These are phyloP conservation scores for Lepidium aucheri DNA, from an alignment of 345 rosid genomes.

Conservation along the genomic window DNA sequence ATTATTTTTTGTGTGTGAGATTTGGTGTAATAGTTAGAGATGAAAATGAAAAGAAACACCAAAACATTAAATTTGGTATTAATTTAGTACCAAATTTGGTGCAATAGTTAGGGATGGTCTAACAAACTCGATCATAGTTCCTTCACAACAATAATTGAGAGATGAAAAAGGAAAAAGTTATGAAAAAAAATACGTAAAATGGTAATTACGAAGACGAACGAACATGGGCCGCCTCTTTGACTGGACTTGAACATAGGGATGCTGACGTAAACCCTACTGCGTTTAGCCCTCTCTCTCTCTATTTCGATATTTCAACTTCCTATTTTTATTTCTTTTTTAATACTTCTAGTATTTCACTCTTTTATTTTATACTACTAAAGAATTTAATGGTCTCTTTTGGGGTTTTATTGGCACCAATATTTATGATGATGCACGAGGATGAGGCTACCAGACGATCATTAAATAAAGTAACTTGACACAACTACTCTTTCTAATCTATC, in stretches of 20 bases:
- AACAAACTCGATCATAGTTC: too few species aligned
- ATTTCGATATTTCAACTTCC: neutral
- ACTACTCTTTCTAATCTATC: neutral
- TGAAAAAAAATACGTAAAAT: neutral
- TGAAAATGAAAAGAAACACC: too few species aligned
- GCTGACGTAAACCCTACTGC: constrained; percentile 22
- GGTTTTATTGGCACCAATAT: neutral
- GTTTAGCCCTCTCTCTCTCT: neutral
- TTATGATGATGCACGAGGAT: constrained; percentile 27
- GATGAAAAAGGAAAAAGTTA: neutral
- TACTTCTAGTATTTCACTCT: neutral
- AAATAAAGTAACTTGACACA: constrained; percentile 19
- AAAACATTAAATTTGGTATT: too few species aligned
- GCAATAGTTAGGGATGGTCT: too few species aligned
- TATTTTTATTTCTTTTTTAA: neutral
- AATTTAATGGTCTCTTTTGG: neutral
- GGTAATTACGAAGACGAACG: neutral
- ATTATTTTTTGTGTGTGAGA: too few species aligned
- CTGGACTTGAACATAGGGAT: constrained; percentile 8
- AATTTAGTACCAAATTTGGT: too few species aligned
- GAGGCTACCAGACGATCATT: constrained; percentile 22
- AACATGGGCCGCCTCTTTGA: constrained; percentile 29
- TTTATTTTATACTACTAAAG: neutral
- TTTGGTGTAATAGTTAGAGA: too few species aligned
- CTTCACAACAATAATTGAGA: neutral